Percentiles rank a stretch among this genome's conserved stretches.
Conservation (phyloP, 129 eudicot species). For the Oenanthe sinensis region DNA sequence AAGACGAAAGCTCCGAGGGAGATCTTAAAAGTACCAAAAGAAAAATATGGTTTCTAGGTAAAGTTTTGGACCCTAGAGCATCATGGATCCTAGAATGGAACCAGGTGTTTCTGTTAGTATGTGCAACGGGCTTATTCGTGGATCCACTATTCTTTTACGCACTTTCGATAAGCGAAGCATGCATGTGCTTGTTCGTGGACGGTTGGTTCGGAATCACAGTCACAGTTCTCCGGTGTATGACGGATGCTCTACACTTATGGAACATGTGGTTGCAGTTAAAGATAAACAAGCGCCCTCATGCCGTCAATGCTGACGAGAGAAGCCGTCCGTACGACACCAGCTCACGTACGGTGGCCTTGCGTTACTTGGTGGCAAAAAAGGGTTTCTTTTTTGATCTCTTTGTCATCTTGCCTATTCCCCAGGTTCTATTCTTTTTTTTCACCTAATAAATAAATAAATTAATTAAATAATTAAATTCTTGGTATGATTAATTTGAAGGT, state of each 20-base stretch:
- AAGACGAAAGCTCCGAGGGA: constrained; percentile 13
- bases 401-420: constrained; percentile 88
- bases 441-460: too few species aligned
- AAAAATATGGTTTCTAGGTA: constrained; percentile 20
- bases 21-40: not conserved
- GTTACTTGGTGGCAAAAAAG: constrained; percentile 46
- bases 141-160: constrained; percentile 89
- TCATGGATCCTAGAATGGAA: constrained; percentile 77
- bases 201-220: constrained; percentile 83
- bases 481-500: not conserved
- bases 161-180: constrained; percentile 56
- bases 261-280: constrained; percentile 90
- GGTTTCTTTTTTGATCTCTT: constrained; percentile 77
- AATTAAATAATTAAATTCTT: not conserved
- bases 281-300: constrained; percentile 33
- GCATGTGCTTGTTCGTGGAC: constrained; percentile 77
- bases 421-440: constrained; percentile 27
- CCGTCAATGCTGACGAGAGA: constrained; percentile 4
- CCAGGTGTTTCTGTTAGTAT: constrained; percentile 57
- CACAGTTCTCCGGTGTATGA: constrained; percentile 71
- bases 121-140: constrained; percentile 59
- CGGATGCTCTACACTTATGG: constrained; percentile 67
- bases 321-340: constrained; percentile 10
- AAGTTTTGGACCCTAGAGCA: constrained; percentile 57
- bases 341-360: constrained; percentile 29